These are phyloP conservation scores for Arachis monticola DNA, from an alignment of 331 rosid genomes.

Conservation along the genomic window DNA sequence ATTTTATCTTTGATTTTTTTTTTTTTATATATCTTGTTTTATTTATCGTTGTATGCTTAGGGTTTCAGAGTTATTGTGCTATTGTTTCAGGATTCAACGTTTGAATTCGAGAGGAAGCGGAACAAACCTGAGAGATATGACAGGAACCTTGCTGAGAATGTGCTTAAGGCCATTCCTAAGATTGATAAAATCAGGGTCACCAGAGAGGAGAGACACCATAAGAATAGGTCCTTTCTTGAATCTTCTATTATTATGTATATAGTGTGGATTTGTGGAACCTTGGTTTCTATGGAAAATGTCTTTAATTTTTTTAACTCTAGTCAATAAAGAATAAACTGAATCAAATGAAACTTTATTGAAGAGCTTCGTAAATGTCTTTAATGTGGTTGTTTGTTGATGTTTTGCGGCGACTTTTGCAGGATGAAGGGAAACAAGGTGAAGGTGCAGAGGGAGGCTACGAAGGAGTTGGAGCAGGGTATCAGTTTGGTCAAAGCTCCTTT, in stretches of 20 bases:
- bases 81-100: conserved; percentile 69
- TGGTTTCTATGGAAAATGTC: too few species aligned
- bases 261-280: too few species aligned
- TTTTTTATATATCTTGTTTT: neutral
- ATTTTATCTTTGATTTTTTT: neutral
- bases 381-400: conserved; percentile 1
- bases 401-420: conserved; percentile 40
- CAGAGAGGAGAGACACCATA: conserved; percentile 48
- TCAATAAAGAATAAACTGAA: too few species aligned
- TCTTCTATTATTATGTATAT: too few species aligned
- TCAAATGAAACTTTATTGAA: neutral
- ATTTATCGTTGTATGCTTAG: neutral
- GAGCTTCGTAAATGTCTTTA: conserved; percentile 18
- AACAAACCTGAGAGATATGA: conserved; percentile 87
- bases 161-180: conserved; percentile 76
- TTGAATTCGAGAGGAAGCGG: conserved; percentile 92
- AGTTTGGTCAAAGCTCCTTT: conserved; percentile 63
- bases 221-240: conserved; percentile 38
- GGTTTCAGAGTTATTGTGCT: neutral
- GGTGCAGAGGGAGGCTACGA: conserved; percentile 35
- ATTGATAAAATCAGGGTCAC: conserved; percentile 62
- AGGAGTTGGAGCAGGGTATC: conserved; percentile 59
- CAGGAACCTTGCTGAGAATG: conserved; percentile 63
- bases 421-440: conserved; percentile 52
- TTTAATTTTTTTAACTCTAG: too few species aligned